phyloP scores from a whole-genome alignment of 257 asterid genomes.

The Solanum clarkiae region DNA sequence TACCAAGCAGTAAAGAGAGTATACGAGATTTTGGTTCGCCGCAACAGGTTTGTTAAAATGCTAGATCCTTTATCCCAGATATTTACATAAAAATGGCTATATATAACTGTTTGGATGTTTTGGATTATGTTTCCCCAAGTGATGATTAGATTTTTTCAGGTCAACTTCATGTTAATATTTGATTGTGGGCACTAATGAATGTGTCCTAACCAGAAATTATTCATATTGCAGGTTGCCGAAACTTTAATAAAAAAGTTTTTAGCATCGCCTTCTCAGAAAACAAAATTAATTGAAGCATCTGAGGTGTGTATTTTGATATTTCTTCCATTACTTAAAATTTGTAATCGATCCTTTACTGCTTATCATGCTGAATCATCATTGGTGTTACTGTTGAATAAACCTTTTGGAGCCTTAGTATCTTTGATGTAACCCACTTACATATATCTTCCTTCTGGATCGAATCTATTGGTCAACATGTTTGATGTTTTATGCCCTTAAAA shows the following conservation, averaged over 20 bases:
- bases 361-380: background rate
- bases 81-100: background rate
- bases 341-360: background rate
- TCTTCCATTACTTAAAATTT: background rate
- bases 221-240: conserved; percentile 52
- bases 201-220: background rate
- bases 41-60: conserved; percentile 43
- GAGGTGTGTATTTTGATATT: conserved; percentile 32
- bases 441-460: background rate
- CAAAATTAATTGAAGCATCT: conserved; percentile 74
- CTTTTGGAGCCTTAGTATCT: background rate
- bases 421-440: background rate
- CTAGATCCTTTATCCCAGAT: background rate
- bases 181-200: background rate
- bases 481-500: background rate
- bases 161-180: background rate
- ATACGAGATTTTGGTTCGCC: conserved; percentile 88
- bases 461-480: background rate
- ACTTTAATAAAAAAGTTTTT: conserved; percentile 57
- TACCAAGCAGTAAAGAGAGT: conserved; percentile 68
- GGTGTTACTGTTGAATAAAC: background rate
- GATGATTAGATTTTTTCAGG: background rate
- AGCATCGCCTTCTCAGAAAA: conserved; percentile 74
- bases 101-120: background rate
- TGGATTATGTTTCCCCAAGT: background rate